A percentile compares a stretch with the other conserved stretches of the same genome.
Evolutionary conservation across 495 filamentous ascomycete species (phyloP).

Genomic region (Thermothielavioides terrestris): DNA sequence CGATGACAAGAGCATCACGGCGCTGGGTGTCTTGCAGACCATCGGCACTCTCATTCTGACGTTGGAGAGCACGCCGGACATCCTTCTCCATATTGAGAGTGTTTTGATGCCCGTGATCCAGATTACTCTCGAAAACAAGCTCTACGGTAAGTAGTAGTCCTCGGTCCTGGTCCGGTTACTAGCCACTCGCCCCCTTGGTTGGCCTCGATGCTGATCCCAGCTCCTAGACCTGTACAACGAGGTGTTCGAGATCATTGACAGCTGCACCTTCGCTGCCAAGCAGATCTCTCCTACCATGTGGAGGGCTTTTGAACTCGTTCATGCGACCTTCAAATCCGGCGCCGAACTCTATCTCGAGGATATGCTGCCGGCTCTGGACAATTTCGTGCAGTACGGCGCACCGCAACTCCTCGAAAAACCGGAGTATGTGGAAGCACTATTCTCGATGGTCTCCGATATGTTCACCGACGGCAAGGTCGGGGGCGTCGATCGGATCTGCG

Average conservation of each 20-base stretch:
- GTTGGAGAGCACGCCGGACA: constrained; percentile 90
- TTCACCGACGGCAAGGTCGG: constrained; percentile 74
- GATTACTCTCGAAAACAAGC: constrained; percentile 93
- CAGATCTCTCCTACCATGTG: constrained; percentile 94
- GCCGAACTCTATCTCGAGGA: constrained; percentile 97
- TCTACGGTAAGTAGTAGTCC: constrained; percentile 53
- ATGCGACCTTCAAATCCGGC: constrained; percentile 91
- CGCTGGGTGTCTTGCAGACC: constrained; percentile 90
- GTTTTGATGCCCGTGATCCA: constrained; percentile 95
- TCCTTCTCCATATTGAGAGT: constrained; percentile 85
- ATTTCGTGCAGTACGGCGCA: constrained; percentile 87
- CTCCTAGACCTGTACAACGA: constrained; percentile 81
- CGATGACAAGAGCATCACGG: constrained; percentile 97
- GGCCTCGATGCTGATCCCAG: background rate
- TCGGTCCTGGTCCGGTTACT: too few species aligned
- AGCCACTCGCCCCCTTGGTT: too few species aligned
- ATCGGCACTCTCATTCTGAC: constrained; percentile 97
- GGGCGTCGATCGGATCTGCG: constrained; percentile 92
- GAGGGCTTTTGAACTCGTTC: constrained; percentile 93
- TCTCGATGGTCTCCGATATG: constrained; percentile 69
- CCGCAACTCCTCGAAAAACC: constrained; percentile 70
- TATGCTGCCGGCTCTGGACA: constrained; percentile 96
- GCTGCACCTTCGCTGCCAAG: constrained; percentile 98
- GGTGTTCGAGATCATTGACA: constrained; percentile 97
- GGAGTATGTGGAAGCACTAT: constrained; percentile 77